phyloP scores from a whole-genome alignment of 2,329 filamentous ascomycete species.

The Annulohypoxylon truncatum region DNA sequence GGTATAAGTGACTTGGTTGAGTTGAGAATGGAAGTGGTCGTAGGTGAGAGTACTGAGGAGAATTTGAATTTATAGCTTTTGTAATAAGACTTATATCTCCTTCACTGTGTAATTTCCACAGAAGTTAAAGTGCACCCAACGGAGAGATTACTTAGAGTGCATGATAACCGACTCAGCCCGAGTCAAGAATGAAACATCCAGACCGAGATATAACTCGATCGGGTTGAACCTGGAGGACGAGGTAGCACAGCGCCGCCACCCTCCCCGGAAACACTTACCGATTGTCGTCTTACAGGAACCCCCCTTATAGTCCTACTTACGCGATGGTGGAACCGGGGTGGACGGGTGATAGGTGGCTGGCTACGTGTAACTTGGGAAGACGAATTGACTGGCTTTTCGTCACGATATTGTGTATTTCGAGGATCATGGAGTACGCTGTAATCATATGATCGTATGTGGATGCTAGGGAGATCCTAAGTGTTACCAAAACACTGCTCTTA shows the following conservation, averaged over 20 bases:
- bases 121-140: neutral
- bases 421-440: neutral
- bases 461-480: neutral
- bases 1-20: neutral
- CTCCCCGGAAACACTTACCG: neutral
- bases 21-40: neutral
- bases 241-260: neutral
- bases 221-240: neutral
- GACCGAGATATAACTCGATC: neutral
- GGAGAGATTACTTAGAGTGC: neutral
- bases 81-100: neutral
- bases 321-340: neutral
- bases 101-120: neutral
- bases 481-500: neutral
- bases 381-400: neutral
- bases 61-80: neutral
- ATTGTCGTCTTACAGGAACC: neutral
- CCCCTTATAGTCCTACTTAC: neutral
- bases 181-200: neutral
- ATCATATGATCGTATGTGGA: neutral
- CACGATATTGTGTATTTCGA: neutral
- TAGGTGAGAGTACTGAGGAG: neutral
- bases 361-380: neutral
- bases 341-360: neutral
- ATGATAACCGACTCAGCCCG: neutral